A percentile compares a stretch with the other conserved stretches of the same genome.
Evolutionary conservation across 345 rosid species (phyloP).

Genomic region (Psidium guajava): DNA sequence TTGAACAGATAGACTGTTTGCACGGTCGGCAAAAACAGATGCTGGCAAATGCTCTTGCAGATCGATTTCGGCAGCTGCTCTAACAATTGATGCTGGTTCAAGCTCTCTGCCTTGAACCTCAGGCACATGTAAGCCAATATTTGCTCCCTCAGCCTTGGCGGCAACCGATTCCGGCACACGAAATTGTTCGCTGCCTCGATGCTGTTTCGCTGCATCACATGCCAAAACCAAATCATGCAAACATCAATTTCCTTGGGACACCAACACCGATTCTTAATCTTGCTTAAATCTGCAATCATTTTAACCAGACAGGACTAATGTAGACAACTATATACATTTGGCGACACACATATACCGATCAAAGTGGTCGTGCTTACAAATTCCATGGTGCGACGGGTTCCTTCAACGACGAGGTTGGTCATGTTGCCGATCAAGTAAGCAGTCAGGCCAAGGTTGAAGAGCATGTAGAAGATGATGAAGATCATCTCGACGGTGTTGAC

Average conservation of each 20-base stretch:
- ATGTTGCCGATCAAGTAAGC: conserved; percentile 91
- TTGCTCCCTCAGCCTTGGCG: conserved; percentile 65
- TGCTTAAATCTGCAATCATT: neutral
- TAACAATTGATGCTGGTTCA: conserved; percentile 71
- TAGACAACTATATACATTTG: neutral
- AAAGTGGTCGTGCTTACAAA: conserved; percentile 34
- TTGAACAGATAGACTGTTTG: conserved; percentile 69
- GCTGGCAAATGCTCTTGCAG: conserved; percentile 75
- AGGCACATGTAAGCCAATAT: conserved; percentile 90
- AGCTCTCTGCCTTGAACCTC: conserved; percentile 84
- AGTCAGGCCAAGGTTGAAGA: conserved; percentile 86
- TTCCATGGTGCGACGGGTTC: conserved; percentile 96
- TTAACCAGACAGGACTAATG: neutral
- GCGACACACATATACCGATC: neutral
- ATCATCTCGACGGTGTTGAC: conserved; percentile 74
- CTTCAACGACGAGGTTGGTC: conserved; percentile 93
- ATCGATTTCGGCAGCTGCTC: conserved; percentile 91
- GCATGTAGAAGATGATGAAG: conserved; percentile 72
- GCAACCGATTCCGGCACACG: conserved; percentile 64
- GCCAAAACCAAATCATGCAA: neutral
- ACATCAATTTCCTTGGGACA: neutral
- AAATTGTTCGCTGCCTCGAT: conserved; percentile 75
- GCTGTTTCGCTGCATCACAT: conserved; percentile 63
- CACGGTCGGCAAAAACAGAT: conserved; percentile 67
- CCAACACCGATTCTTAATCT: neutral